Conservation (phyloP, 2,329 filamentous ascomycete species). For the Trichoderma harzianum region DNA sequence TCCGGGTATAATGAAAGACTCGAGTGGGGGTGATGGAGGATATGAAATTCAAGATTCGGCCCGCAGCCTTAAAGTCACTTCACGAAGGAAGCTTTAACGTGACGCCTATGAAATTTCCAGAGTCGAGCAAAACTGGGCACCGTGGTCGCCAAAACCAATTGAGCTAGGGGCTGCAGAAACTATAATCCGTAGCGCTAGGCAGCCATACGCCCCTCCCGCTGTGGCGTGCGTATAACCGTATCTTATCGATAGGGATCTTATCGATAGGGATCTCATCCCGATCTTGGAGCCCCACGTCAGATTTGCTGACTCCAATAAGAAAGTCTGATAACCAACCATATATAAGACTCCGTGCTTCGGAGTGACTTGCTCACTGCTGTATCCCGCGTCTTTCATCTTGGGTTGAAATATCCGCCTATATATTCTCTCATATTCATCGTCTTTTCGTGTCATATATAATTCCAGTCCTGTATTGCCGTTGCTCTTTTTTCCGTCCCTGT, state of each 20-base stretch:
- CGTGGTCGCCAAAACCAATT: constrained; percentile 39
- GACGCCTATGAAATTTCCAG: constrained; percentile 38
- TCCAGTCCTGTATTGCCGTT: neutral
- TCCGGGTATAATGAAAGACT: neutral
- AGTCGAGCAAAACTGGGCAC: constrained; percentile 37
- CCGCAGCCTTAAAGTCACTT: constrained; percentile 18
- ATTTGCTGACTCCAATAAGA: too few relatives aligned
- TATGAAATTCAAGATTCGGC: neutral
- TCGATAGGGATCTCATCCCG: constrained; percentile 9
- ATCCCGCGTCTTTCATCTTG: neutral
- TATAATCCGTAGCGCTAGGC: constrained; percentile 33
- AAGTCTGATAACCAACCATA: neutral
- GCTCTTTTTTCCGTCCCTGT: neutral
- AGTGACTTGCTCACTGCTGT: neutral
- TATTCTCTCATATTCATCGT: neutral
- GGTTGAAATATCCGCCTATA: neutral
- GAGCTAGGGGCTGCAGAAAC: constrained; percentile 39
- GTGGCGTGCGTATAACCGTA: constrained; percentile 14
- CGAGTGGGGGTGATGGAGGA: constrained; percentile 15
- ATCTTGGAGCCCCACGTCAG: neutral
- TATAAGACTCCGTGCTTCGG: neutral
- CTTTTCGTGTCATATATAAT: neutral
- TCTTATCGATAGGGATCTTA: constrained; percentile 25
- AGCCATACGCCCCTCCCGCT: neutral
- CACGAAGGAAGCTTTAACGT: constrained; percentile 1